A percentile compares a stretch with the other conserved stretches of the same genome.
Evolutionary conservation across 768 basidiomycete species (phyloP).

Genomic region (Rhodotorula taiwanensis): DNA sequence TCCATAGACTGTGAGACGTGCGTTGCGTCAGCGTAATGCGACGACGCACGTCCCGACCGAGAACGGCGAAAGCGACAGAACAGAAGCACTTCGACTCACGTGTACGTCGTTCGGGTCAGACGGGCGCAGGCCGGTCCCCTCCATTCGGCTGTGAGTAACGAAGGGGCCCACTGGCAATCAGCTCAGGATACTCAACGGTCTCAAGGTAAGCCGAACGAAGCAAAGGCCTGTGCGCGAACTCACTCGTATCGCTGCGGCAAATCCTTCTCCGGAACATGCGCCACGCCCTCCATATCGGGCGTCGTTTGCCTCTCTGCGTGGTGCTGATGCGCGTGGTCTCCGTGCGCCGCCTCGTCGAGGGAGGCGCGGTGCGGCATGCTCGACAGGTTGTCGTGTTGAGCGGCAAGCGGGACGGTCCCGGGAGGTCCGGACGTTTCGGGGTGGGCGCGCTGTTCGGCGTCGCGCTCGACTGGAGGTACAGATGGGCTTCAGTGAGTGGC

Average conservation of each 20-base stretch:
- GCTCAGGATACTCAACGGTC: background rate
- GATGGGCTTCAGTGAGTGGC: background rate
- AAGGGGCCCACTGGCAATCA: background rate
- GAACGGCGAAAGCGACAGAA: background rate
- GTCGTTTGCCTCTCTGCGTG: background rate
- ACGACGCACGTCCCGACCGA: too few relatives aligned
- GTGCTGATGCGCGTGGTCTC: background rate
- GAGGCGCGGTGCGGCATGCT: conserved; percentile 15
- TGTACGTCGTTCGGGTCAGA: conserved; percentile 12
- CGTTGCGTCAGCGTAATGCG: background rate
- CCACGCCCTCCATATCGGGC: conserved; percentile 11
- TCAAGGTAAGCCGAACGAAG: too few relatives aligned
- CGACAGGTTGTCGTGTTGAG: conserved; percentile 1
- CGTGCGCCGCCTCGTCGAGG: conserved; percentile 14
- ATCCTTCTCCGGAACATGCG: conserved; percentile 26
- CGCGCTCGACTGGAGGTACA: conserved; percentile 5
- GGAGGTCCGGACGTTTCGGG: conserved; percentile 8
- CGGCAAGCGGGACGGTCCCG: background rate
- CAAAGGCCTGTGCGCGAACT: background rate
- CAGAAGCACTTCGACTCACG: background rate
- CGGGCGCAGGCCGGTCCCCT: conserved; percentile 13
- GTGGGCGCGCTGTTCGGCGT: conserved; percentile 6
- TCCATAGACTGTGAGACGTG: background rate
- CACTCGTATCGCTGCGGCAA: conserved; percentile 2
- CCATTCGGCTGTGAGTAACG: background rate